These are phyloP conservation scores for Claviceps lovelessii DNA, from an alignment of 2,329 filamentous ascomycete genomes.

Conservation along the genomic window DNA sequence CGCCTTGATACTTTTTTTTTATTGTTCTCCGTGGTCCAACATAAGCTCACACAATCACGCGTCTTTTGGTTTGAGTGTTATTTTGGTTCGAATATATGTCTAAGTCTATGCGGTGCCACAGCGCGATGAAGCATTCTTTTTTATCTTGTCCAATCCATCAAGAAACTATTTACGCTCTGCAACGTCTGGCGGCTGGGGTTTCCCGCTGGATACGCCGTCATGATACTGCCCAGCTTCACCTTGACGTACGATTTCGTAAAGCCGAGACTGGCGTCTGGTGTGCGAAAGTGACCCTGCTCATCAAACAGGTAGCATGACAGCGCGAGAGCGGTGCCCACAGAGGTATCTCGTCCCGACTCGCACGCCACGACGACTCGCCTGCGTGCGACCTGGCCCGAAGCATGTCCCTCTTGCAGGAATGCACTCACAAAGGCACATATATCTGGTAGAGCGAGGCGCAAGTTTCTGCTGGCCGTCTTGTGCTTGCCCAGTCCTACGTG, in stretches of 20 bases:
- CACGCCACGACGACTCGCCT: slow-evolving; percentile 47
- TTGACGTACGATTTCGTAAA: slow-evolving; percentile 68
- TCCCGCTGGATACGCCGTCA: slow-evolving; percentile 60
- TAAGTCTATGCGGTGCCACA: neutral
- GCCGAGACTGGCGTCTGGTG: slow-evolving; percentile 10
- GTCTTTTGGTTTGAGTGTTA: too few relatives aligned
- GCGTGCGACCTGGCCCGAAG: too few relatives aligned
- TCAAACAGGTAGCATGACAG: slow-evolving; percentile 61
- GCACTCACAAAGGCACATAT: slow-evolving; percentile 42
- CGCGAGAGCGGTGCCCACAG: slow-evolving; percentile 62
- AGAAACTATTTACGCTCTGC: slow-evolving; percentile 80
- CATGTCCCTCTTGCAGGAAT: slow-evolving; percentile 16
- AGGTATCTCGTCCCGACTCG: slow-evolving; percentile 64
- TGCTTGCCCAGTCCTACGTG: slow-evolving; percentile 52
- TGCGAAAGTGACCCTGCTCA: slow-evolving; percentile 38
- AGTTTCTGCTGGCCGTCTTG: slow-evolving; percentile 69
- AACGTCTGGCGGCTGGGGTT: slow-evolving; percentile 76
- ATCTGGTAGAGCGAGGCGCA: slow-evolving; percentile 55
- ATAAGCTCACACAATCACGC: too few relatives aligned
- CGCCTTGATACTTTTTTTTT: too few relatives aligned
- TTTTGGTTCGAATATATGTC: too few relatives aligned
- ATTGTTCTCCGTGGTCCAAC: too few relatives aligned
- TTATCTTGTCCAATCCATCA: slow-evolving; percentile 48
- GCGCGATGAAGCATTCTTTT: neutral
- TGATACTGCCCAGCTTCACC: slow-evolving; percentile 65